These are phyloP conservation scores for Calonectria pauciramosa DNA, from an alignment of 2,329 filamentous ascomycete genomes.

Conservation along the genomic window DNA sequence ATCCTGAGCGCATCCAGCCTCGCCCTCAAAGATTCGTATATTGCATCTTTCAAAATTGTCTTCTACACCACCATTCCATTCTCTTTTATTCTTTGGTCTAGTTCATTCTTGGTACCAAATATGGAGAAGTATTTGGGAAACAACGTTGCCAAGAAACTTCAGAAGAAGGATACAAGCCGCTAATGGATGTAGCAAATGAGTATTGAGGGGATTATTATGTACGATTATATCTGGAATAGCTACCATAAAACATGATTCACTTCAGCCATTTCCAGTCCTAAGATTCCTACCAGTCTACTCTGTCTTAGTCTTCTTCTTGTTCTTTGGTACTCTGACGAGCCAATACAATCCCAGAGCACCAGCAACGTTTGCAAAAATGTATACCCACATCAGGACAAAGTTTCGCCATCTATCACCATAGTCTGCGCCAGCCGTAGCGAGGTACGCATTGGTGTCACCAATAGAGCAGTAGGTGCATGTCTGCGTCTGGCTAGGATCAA, in stretches of 20 bases:
- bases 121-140: constrained; percentile 59
- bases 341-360: constrained; percentile 70
- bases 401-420: constrained; percentile 77
- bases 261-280: not conserved
- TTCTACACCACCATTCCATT: constrained; percentile 57
- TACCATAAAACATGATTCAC: not conserved
- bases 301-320: constrained; percentile 40
- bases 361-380: constrained; percentile 70
- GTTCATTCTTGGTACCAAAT: constrained; percentile 56
- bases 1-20: constrained; percentile 49
- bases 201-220: not conserved
- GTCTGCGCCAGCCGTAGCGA: constrained; percentile 61
- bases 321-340: constrained; percentile 64
- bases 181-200: not conserved
- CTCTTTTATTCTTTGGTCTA: constrained; percentile 53
- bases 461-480: constrained; percentile 71
- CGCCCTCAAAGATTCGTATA: constrained; percentile 56
- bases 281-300: not conserved
- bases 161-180: constrained; percentile 28
- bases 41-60: constrained; percentile 57
- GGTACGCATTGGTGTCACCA: constrained; percentile 64
- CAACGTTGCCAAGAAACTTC: constrained; percentile 60
- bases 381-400: constrained; percentile 74
- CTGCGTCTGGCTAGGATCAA: constrained; percentile 59
- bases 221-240: not conserved